Base-by-base conservation (phyloP, 169 alveolate species). In the Besnoitia besnoiti region DNA sequence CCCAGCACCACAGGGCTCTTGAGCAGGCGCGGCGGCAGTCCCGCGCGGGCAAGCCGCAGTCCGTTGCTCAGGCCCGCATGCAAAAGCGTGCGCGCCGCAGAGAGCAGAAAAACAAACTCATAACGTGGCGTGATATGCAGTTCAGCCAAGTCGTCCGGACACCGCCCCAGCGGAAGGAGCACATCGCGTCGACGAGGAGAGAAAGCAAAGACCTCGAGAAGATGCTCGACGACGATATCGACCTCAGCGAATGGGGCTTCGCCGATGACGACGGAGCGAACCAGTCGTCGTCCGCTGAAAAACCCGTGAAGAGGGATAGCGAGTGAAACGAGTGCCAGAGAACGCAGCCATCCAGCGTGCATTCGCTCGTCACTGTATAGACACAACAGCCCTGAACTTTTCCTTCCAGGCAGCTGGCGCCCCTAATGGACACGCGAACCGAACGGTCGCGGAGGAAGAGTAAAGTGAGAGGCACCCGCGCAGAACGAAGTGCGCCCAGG, bases 161-260 rank as follows among this genome's bases (percentile, higher is more conserved):
- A 1, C 39, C 47, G 16, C 27, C 39, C 14, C 47, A 73, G 46
- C 39, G 82, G 24, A 39, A 73, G 46, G 24, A 73, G 44, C 82
- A 35, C 82, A 12, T 73, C 7, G 46, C 39, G 12, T 3, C 39
- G 82, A 73, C 82, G 39, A 39, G 82, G n/a, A 19, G n/a, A 37
- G 82, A 73, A n/a, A 37, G 82, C 82, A 1, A 42, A n/a, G 82
- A 73, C 39, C 14, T 73, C 5, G 82, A 73, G 46, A 73, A 37
- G n/a, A 73, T 42, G 82, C 14, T 73, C 24, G 82, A 73, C n/a
- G 82, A 73, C 39, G 82, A 73, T n/a, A 16, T 73, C 27, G 82
- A 73, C 46, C 39, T 16, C 39, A 4, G 8, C 44, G 82, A 73
- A 39, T 73, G 82, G 82, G 82, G 82, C 39, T n/a, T n/a, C n/a